These are phyloP conservation scores for Colletotrichum costaricense DNA, from an alignment of 2,329 filamentous ascomycete species.

Conservation along the genomic window DNA sequence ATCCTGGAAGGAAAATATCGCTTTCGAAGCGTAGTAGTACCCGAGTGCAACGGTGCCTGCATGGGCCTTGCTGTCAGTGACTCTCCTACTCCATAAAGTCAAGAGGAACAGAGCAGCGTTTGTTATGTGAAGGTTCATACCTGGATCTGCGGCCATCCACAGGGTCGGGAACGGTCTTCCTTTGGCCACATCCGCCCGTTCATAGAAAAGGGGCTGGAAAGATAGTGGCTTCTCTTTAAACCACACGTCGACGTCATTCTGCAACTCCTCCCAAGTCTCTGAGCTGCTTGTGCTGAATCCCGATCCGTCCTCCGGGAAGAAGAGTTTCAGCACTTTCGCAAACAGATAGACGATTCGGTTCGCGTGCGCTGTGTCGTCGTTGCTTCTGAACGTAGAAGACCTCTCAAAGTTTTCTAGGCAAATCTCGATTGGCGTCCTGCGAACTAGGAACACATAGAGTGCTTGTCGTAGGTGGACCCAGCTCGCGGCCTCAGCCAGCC, in stretches of 20 bases:
- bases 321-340: slow-evolving; percentile 40
- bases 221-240: slow-evolving; percentile 42
- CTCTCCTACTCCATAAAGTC: no score
- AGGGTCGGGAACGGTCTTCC: slow-evolving; percentile 46
- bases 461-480: slow-evolving; percentile 54
- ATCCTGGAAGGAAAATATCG: slow-evolving; percentile 35
- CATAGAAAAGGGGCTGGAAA: slow-evolving; percentile 47
- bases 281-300: neutral
- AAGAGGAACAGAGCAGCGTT: no score
- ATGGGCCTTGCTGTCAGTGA: neutral
- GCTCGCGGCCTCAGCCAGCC: slow-evolving; percentile 51
- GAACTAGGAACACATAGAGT: slow-evolving; percentile 50
- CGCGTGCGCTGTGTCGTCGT: slow-evolving; percentile 36
- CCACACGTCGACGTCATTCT: slow-evolving; percentile 43
- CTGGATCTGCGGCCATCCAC: slow-evolving; percentile 49
- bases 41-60: slow-evolving; percentile 48
- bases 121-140: slow-evolving; percentile 36
- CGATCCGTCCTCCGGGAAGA: slow-evolving; percentile 16
- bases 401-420: slow-evolving; percentile 37
- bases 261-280: slow-evolving; percentile 7
- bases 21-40: slow-evolving; percentile 46
- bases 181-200: slow-evolving; percentile 38
- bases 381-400: slow-evolving; percentile 33
- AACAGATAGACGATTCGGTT: slow-evolving; percentile 39
- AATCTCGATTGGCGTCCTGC: slow-evolving; percentile 36